phyloP scores from a whole-genome alignment of 768 basidiomycete species.

The Lentinula raphanica region DNA sequence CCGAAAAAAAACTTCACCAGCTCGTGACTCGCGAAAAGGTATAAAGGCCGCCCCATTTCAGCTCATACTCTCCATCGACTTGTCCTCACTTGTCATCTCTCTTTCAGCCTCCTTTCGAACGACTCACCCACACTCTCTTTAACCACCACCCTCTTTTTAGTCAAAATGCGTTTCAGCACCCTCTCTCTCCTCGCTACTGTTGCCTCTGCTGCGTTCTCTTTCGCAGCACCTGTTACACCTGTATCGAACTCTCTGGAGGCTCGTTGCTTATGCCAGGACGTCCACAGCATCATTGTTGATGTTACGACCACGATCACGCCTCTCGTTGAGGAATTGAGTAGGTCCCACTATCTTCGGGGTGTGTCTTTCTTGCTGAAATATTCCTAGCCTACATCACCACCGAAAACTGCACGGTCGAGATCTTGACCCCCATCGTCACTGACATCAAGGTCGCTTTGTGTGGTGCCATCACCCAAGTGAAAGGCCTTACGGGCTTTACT shows the following conservation, averaged over 20 bases:
- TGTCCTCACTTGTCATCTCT: conserved; percentile 21
- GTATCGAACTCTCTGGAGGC: background rate
- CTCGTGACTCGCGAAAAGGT: background rate
- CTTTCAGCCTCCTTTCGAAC: conserved; percentile 1
- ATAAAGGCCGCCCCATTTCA: background rate
- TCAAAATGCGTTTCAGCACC: conserved; percentile 8
- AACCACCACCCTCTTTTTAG: conserved; percentile 9
- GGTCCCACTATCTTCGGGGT: background rate
- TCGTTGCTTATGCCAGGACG: conserved; percentile 6
- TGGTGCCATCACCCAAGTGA: conserved; percentile 7
- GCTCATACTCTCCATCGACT: conserved; percentile 24
- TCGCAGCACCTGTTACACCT: conserved; percentile 8
- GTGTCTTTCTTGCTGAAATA: background rate
- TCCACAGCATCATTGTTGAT: conserved; percentile 1
- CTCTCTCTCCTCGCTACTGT: conserved; percentile 8
- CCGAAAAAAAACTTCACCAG: background rate
- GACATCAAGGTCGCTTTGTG: conserved; percentile 2
- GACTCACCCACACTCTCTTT: conserved; percentile 3
- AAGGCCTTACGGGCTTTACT: conserved; percentile 1
- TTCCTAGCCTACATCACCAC: conserved; percentile 2
- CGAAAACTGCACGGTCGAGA: conserved; percentile 7
- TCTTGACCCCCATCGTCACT: conserved; percentile 4
- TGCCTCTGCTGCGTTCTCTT: conserved; percentile 9
- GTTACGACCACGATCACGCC: conserved; percentile 2
- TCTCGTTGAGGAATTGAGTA: conserved; percentile 6